Evolutionary conservation across 129 eudicot species (phyloP).

Genomic region (Scalesia atractyloides): DNA sequence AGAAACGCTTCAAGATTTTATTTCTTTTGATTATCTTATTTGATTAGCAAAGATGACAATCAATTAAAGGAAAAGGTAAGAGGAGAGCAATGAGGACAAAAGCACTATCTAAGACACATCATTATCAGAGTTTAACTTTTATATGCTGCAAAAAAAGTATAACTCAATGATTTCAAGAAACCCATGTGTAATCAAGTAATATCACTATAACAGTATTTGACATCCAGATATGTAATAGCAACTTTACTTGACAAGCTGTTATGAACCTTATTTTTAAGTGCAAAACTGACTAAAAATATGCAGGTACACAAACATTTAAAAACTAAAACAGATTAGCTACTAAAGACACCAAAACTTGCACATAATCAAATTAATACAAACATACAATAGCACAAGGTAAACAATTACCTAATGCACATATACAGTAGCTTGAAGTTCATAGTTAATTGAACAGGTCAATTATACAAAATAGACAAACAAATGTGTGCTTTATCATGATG

Average conservation of each 20-base stretch:
- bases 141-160: constrained; percentile 25
- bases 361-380: not conserved
- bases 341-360: not conserved
- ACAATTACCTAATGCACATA: too few relatives aligned
- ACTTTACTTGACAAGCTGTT: constrained; percentile 7
- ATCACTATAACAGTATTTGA: constrained; percentile 15
- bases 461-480: too few relatives aligned
- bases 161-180: constrained; percentile 14
- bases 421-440: too few relatives aligned
- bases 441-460: too few relatives aligned
- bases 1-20: constrained; percentile 3
- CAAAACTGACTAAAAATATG: not conserved
- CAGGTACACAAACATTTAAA: not conserved
- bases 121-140: constrained; percentile 23
- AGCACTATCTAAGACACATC: constrained; percentile 21
- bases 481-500: too few relatives aligned
- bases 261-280: constrained; percentile 13
- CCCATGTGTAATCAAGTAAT: constrained; percentile 39
- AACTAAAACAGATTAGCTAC: not conserved
- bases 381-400: too few relatives aligned
- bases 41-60: constrained; percentile 14
- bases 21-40: constrained; percentile 13
- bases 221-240: constrained; percentile 21
- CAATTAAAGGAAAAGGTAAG: not conserved
- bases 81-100: constrained; percentile 16